phyloP scores from a whole-genome alignment of 257 asterid genomes.

The Fraxinus quadrangulata region DNA sequence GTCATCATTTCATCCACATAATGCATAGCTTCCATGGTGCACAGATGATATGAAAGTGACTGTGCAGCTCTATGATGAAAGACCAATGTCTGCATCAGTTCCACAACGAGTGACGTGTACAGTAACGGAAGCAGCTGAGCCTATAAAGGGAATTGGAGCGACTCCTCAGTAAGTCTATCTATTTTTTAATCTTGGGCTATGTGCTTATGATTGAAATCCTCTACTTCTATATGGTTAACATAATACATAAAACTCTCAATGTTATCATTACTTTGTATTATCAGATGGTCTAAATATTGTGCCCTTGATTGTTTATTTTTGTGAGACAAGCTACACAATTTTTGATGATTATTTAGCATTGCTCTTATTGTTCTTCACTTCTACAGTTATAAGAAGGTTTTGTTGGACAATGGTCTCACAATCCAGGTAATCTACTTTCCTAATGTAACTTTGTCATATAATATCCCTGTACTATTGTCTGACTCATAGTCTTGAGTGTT shows the following conservation, averaged over 20 bases:
- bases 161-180: conserved; percentile 72
- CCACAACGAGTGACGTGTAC: conserved; percentile 78
- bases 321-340: background rate
- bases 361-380: conserved; percentile 27
- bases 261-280: conserved; percentile 9
- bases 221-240: conserved; percentile 2
- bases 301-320: conserved; percentile 27
- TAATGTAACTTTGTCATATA: background rate
- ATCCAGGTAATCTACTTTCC: conserved; percentile 61
- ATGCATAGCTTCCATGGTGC: conserved; percentile 19
- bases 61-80: conserved; percentile 71
- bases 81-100: conserved; percentile 77
- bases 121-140: conserved; percentile 73
- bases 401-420: conserved; percentile 84
- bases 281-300: conserved; percentile 2
- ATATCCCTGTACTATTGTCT: background rate
- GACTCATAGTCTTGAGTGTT: background rate
- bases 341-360: conserved; percentile 10
- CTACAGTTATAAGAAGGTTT: conserved; percentile 80
- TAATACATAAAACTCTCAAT: conserved; percentile 10
- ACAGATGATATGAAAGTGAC: conserved; percentile 78
- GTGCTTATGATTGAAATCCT: conserved; percentile 9
- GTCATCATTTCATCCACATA: background rate
- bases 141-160: conserved; percentile 68
- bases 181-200: conserved; percentile 2